phyloP scores from a whole-genome alignment of 805 yeast species.

The Candida ficus region DNA sequence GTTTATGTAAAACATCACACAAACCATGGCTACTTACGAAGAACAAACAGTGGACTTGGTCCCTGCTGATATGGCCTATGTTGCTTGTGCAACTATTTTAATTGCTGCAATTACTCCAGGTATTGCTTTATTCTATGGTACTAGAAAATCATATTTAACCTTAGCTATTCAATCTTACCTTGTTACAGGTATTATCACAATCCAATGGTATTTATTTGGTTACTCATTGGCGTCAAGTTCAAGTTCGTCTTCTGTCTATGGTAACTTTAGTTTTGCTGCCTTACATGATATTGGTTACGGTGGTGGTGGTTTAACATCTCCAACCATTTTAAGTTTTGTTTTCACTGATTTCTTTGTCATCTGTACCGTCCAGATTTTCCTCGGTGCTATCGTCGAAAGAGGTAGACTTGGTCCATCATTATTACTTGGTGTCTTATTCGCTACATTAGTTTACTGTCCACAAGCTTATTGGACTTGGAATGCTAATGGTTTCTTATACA shows the following conservation, averaged over 20 bases:
- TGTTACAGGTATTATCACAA: slow-evolving; percentile 63
- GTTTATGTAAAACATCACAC: no score
- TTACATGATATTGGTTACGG: slow-evolving; percentile 46
- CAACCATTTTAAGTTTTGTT: slow-evolving; percentile 53
- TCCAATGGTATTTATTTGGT: slow-evolving; percentile 98
- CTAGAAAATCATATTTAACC: slow-evolving; percentile 77
- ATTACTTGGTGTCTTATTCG: slow-evolving; percentile 77
- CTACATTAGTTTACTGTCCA: slow-evolving; percentile 89
- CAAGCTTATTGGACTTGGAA: slow-evolving; percentile 96
- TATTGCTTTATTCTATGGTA: slow-evolving; percentile 85
- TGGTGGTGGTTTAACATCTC: slow-evolving; percentile 40
- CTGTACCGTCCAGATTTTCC: slow-evolving; percentile 82
- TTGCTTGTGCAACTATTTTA: slow-evolving; percentile 26
- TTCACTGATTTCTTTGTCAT: slow-evolving; percentile 88
- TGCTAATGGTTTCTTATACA: slow-evolving; percentile 85
- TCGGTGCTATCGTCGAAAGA: slow-evolving; percentile 91
- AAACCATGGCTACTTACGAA: slow-evolving; percentile 15
- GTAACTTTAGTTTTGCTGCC: slow-evolving; percentile 77
- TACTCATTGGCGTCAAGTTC: slow-evolving; percentile 81
- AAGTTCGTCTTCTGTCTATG: slow-evolving; percentile 67
- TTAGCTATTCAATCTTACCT: slow-evolving; percentile 74
- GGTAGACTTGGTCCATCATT: slow-evolving; percentile 83
- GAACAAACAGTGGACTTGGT: slow-evolving; percentile 35
- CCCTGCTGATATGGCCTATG: slow-evolving; percentile 45
- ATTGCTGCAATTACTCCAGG: slow-evolving; percentile 90